Evolutionary conservation across 2,329 filamentous ascomycete genomes (phyloP), one percentile per base, ranked within the genome.

Genomic region (Cladosporium sp.): DNA sequence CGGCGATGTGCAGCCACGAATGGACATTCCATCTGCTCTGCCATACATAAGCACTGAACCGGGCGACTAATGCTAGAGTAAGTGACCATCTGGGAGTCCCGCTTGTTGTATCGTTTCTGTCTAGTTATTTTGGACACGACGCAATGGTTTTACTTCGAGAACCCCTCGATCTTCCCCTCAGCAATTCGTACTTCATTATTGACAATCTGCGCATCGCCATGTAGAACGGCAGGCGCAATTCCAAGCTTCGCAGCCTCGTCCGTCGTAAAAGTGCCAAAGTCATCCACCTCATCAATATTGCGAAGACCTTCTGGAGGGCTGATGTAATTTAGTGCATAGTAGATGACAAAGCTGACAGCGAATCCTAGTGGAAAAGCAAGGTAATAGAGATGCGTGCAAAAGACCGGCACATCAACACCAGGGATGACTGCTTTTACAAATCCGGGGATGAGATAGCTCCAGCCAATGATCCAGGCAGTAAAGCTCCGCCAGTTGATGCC

Each of bases 401-500:
- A 70, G 15, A 65, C 61, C 17, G 70, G 66, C 0, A 74, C 75
- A 4, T 71, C 66, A 15, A 78, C 73, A 7, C 57, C 63, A 0
- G 70, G 62, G 36, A 74, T 77, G 45, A 78, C 73, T 0, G 67
- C 69, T 35, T 76, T 68, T n/a, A 76, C 75, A 61, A 86, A 75
- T 6, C 66, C 66, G 4, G 66, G 66, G 12, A 65, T 42, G n/a
- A 63, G 58, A 20, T 59, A 60, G 34, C 56, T 57, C 64, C 65
- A 69, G 2, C 73, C 71, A 5, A 72, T 60, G 5, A 73, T 65
- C 73, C 75, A 78, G 6, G 74, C 71, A 3, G 70, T 61, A 47
- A 77, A 73, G 2, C 73, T 73, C 7, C 78, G 70, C 71, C 72
- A 78, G 55, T 80, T 79, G 49, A 78, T 62, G 1, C 77, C 78